Base-by-base conservation (phyloP, 1,139 yeast species). In the Pneumocystis wakefieldiae region DNA sequence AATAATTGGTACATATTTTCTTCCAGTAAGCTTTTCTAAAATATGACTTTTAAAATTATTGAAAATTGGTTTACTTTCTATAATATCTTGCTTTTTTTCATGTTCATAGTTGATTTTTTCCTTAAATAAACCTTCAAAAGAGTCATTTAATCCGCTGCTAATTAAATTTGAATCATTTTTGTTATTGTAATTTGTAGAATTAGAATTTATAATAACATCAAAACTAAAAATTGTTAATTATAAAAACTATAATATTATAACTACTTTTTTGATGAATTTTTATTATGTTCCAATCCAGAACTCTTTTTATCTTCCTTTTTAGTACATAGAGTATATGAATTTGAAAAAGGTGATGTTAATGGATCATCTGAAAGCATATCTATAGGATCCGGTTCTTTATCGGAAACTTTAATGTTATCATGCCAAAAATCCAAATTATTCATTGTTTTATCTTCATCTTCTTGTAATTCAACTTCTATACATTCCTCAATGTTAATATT, bases 1-100 rank as follows among this genome's bases (percentile, higher is more conserved):
- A 3, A 72, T 70, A n/a, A 71, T 58, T 17, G 64, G 64, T 12
- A 60, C 61, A 37, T 59, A 59, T 12, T 55, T 55, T 58, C 62
- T 55, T 14, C 68, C 68, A 38, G 63, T 59, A 42, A 66, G 41
- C 36, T 67, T 66, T 38, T 65, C 65, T 17, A 67, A 55, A 4
- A 67, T 64, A 19, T 60, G 64, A 48, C 48, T 24, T 60, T 66
- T 67, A 28, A 67, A 59, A 28, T 59, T 58, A 28, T 57, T 58
- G 15, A 64, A 28, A 17, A 39, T 28, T 37, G 37, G 37, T 15
- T 61, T 28, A 36, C 15, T 12, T 38, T 24, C 62, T 3, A 14
- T 24, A 19, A 19, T 48, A 48, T 48, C 19, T 24, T 48, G 29
- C 24, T 19, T 48, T 48, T 48, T 24, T 48, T 48, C 19, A 24